These are phyloP conservation scores for Aspergillus japonicus DNA, from an alignment of 2,329 filamentous ascomycete species.

Conservation along the genomic window DNA sequence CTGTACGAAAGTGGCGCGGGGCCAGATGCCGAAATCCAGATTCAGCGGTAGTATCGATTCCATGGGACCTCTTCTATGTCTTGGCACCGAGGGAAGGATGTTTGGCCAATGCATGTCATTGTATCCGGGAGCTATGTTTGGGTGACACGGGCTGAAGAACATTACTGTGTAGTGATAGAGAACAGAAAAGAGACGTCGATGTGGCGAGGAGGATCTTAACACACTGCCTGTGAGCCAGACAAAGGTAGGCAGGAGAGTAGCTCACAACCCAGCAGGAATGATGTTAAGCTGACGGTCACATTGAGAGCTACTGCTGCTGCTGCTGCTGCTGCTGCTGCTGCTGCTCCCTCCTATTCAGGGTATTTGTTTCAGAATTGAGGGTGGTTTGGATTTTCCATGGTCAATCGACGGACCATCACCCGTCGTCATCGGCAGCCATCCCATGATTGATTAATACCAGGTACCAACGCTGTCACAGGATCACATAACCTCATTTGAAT, in stretches of 20 bases:
- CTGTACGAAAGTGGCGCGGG: not conserved
- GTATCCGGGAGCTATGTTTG: not conserved
- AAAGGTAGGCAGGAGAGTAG: not conserved
- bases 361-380: not conserved
- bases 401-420: not conserved
- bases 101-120: not conserved
- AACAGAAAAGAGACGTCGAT: not conserved
- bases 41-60: not conserved
- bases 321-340: not conserved
- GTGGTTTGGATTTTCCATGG: not conserved
- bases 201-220: not conserved
- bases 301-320: not conserved
- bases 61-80: not conserved
- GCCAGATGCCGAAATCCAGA: not conserved
- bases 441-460: conserved; percentile 8
- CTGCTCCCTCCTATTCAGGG: not conserved
- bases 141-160: not conserved
- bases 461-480: conserved; percentile 14
- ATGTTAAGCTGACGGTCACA: not conserved
- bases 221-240: not conserved
- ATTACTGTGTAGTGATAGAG: not conserved
- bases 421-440: conserved; percentile 1
- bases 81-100: not conserved
- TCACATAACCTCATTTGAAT: conserved; percentile 6
- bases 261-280: not conserved